Evolutionary conservation across 2,329 filamentous ascomycete genomes (phyloP), one percentile per base, ranked within the genome.

Genomic region (Allantophomopsis cytisporea): DNA sequence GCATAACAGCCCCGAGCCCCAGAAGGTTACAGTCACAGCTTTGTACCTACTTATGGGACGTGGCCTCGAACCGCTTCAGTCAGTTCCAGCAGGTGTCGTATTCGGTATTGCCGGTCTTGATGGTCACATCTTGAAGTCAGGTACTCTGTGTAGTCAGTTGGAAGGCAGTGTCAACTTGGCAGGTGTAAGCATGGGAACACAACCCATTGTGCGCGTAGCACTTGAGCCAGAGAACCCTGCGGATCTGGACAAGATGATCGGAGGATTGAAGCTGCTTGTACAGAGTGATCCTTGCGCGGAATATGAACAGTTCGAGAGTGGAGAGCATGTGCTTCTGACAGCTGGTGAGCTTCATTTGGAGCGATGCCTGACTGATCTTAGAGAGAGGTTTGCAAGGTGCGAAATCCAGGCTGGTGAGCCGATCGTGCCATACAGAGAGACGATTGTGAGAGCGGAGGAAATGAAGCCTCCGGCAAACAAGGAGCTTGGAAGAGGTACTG

Each of bases 1-100:
- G 2, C 71, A 85, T 46, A 73, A 75, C 13, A 64, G 68, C 13
- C 84, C 87, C 0, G 73, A 79, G 46, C 87, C 88, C 0, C 73
- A 83, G 47, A 87, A 88, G 54, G 79, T 94, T 31, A 89, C 76
- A 1, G 78, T 98, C 38, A 88, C 80, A 13, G 84, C 84, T 2
- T 67, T 98, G 2, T 98, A 98, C 59, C 79, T 98, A 56, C 76
- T 98, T 39, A 98, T 98, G 91, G 91, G 91, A 21, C 74, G 89
- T 42, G 82, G 82, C 42, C 66, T 98, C 4, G 89, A 96, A 54
- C 72, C 80, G 1, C 71, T 98, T 0, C 72, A 76, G 13, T 82
- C 81, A 0, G 89, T 96, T 0, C 89, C 89, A 5, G 89, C 91
- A 1, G 91, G 91, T 34, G 88, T 94, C 7, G 83, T 98, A 4